phyloP scores from a whole-genome alignment of 352 stramenopile genomes.

The Blastocystis hominis region DNA sequence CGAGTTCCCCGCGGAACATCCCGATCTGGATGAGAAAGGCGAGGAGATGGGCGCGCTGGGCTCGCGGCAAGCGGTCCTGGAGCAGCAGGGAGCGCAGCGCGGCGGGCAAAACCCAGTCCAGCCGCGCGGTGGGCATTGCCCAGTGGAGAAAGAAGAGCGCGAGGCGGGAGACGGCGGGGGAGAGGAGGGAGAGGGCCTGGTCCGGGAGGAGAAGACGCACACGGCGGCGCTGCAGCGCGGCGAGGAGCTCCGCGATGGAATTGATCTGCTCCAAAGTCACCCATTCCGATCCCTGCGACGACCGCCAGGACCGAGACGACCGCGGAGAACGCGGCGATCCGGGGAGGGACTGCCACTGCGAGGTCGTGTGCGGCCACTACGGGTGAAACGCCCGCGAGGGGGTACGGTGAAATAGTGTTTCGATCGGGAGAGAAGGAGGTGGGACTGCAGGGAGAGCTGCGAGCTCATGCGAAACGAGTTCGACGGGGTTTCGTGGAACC shows the following conservation, averaged over 20 bases:
- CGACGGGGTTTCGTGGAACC: not conserved
- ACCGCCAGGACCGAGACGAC: too few relatives aligned
- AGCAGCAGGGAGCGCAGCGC: not conserved
- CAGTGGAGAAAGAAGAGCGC: not conserved
- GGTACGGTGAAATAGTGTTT: not conserved
- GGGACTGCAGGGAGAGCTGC: not conserved
- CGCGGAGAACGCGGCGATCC: not conserved
- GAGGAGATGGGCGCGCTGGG: not conserved
- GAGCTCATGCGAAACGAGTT: not conserved
- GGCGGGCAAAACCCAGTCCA: too few relatives aligned
- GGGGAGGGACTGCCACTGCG: not conserved
- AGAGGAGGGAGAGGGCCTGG: not conserved
- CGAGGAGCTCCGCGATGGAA: not conserved
- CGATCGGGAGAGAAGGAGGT: not conserved
- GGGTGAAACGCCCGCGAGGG: not conserved
- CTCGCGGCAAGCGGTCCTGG: not conserved
- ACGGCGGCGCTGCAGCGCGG: not conserved
- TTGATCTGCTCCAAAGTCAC: constrained; percentile 45
- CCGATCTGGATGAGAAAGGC: not conserved
- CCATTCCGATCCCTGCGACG: not conserved
- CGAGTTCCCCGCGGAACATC: not conserved
- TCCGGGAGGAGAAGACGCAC: not conserved
- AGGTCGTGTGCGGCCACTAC: constrained; percentile 17
- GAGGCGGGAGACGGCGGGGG: not conserved
- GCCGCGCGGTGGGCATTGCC: not conserved